Conservation (phyloP, 106 monocot species). For the Dactylorhiza incarnata region DNA sequence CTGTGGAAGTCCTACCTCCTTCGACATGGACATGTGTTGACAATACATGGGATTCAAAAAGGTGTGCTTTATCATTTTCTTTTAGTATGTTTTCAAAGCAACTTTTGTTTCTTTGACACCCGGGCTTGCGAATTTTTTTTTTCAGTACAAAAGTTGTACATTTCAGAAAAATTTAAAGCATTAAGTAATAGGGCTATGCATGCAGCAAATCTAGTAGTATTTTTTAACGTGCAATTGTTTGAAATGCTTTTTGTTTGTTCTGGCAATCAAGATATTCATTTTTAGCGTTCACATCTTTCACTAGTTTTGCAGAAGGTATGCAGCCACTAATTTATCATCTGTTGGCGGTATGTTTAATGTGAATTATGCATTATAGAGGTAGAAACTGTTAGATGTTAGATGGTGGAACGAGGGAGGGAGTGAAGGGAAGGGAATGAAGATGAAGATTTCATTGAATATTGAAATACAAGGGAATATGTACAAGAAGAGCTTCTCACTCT, state of each 20-base stretch:
- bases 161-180: neutral
- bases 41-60: conserved; percentile 60
- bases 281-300: neutral
- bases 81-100: neutral
- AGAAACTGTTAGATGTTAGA: no score
- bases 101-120: neutral
- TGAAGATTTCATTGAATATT: no score
- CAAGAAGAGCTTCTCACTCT: no score
- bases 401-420: no score
- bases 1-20: conserved; percentile 66
- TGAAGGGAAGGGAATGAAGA: no score
- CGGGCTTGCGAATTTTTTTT: neutral
- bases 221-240: neutral
- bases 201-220: neutral
- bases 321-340: neutral
- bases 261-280: neutral
- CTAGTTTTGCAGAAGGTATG: neutral
- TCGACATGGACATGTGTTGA: conserved; percentile 82
- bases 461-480: no score
- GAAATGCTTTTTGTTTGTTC: neutral
- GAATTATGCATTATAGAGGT: no score
- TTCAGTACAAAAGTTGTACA: neutral
- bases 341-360: no score
- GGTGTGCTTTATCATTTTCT: conserved; percentile 20
- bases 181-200: neutral